Conservation (phyloP, 83 land plant genomes). For the Diphasiastrum complanatum region DNA sequence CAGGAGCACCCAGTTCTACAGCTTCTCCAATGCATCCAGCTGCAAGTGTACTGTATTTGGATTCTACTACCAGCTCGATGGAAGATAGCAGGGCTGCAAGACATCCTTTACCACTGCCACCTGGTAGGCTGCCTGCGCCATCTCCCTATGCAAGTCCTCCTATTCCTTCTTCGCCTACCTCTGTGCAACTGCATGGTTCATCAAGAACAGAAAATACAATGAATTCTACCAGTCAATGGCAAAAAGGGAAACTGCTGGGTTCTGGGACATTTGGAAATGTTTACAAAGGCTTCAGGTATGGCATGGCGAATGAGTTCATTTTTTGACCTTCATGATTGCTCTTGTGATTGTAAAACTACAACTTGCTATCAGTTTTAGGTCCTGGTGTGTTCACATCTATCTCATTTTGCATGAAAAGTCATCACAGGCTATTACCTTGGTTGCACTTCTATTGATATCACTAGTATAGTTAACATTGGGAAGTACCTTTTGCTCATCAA, state of each 20-base stretch:
- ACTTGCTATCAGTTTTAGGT: neutral
- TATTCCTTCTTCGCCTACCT: conserved; percentile 1
- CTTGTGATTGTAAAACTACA: neutral
- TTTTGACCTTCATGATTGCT: neutral
- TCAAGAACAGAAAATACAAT: conserved; percentile 6
- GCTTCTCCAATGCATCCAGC: conserved; percentile 26
- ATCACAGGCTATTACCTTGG: no score
- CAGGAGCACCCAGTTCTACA: conserved; percentile 16
- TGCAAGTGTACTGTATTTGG: neutral
- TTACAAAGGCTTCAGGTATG: conserved; percentile 37
- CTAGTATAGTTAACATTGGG: no score
- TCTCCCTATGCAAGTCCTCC: conserved; percentile 3
- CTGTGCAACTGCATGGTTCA: conserved; percentile 1
- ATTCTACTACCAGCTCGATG: conserved; percentile 16
- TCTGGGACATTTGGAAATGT: conserved; percentile 34
- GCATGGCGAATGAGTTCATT: neutral
- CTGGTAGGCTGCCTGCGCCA: conserved; percentile 1
- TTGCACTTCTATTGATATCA: no score
- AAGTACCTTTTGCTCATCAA: no score
- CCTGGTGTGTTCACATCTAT: no score
- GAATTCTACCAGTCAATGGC: conserved; percentile 19
- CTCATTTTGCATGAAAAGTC: no score
- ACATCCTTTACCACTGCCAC: conserved; percentile 14
- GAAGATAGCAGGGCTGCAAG: conserved; percentile 14
- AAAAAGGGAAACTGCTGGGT: conserved; percentile 33